Base-by-base conservation (phyloP, 176 grass and related monocot genomes). In the Hordeum marinum region DNA sequence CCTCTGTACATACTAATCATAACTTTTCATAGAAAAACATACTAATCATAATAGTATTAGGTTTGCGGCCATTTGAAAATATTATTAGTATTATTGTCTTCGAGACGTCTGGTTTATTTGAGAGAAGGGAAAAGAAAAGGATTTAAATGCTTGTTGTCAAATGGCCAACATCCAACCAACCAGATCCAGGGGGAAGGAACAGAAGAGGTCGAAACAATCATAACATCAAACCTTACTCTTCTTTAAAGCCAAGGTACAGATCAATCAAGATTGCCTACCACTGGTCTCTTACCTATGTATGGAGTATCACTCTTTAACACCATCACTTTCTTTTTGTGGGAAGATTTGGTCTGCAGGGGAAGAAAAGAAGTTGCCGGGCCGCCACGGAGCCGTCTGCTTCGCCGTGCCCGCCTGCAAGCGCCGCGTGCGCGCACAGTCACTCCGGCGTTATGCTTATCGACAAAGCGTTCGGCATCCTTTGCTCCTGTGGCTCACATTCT, bases 401-500 rank as follows among this genome's bases (percentile, higher is more conserved):
- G 20, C 10, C 31, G 59, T 31, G 69, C 66, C 87, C 20, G 29
- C 68, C 34, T 4, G 46, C 14, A 1, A 50, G 46, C 54, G 41
- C 13, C 73, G 77, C 42, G 13, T 81, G 78, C 18, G 10, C 57
- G 54, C 9, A 77, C 52, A 10, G 59, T 46, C 64, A 74, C 71
- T 15, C 71, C 71, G 25, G 13, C 24, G 13, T 31, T 74, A 86
- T 42, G 64, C 55, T 55, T 43, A 50, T 35, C n/a, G 72, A 34
- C 83, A 64, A 64, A 71, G 55, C 29, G 25, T 8, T 64, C 25
- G 42, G 83, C 55, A 78, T 78, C 52, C 31, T 63, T 63, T 11
- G 43, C 9, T 18, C 74, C 67, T 87, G 84, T 90, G 80, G 79
- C 65, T 86, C 25, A 39, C 73, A 83, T 9, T 11, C 79, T 75